These are phyloP conservation scores for Pulchroboletus neoregius DNA, from an alignment of 1,284 basidiomycete species.

Conservation along the genomic window DNA sequence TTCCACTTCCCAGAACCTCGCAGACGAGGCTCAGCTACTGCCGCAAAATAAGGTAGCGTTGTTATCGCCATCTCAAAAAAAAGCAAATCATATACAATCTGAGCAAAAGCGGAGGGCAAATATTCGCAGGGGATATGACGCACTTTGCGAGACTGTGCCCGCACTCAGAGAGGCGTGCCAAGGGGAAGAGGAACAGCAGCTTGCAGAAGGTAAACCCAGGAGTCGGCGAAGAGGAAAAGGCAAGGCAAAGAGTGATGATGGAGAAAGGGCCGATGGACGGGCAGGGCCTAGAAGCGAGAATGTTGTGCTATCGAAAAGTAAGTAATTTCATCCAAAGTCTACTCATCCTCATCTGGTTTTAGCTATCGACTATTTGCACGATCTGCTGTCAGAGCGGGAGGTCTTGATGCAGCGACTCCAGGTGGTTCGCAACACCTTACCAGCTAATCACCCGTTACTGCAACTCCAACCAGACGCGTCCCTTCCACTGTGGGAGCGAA, in stretches of 20 bases:
- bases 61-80: slow-evolving; percentile 80
- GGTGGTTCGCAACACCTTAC: slow-evolving; percentile 52
- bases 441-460: slow-evolving; percentile 53
- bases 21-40: slow-evolving; percentile 17
- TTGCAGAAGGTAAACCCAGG: slow-evolving; percentile 32
- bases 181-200: slow-evolving; percentile 47
- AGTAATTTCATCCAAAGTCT: slow-evolving; percentile 31
- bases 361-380: slow-evolving; percentile 84
- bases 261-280: slow-evolving; percentile 70
- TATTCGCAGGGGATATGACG: slow-evolving; percentile 83
- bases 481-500: slow-evolving; percentile 65
- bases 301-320: slow-evolving; percentile 79
- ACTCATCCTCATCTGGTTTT: slow-evolving; percentile 6
- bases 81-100: slow-evolving; percentile 89
- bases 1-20: slow-evolving; percentile 5
- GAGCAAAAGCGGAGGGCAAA: slow-evolving; percentile 91
- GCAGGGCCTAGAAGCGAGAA: slow-evolving; percentile 84
- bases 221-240: slow-evolving; percentile 27
- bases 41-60: slow-evolving; percentile 35
- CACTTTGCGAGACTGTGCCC: slow-evolving; percentile 78
- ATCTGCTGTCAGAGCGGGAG: slow-evolving; percentile 55
- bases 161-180: slow-evolving; percentile 71
- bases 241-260: slow-evolving; percentile 38
- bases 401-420: slow-evolving; percentile 55
- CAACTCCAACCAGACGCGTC: slow-evolving; percentile 30